Evolutionary conservation across 371 early-diverging fungal species (phyloP).

Genomic region (Apophysomyces variabilis): DNA sequence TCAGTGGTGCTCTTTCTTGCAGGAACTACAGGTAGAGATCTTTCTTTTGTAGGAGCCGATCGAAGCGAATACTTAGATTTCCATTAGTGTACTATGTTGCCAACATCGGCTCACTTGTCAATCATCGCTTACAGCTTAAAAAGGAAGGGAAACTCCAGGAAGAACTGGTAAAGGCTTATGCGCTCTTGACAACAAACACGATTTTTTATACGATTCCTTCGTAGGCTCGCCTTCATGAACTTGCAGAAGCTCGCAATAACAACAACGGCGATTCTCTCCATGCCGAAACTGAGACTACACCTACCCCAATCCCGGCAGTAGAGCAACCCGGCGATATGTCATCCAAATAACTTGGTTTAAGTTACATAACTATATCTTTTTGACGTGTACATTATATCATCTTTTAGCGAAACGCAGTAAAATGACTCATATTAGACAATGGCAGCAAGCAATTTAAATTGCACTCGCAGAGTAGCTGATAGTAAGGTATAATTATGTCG

Average conservation of each 20-base stretch:
- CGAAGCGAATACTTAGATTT: not conserved
- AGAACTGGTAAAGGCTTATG: slow-evolving; percentile 38
- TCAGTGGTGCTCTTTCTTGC: slow-evolving; percentile 52
- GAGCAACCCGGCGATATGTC: slow-evolving; percentile 33
- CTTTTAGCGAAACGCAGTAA: not conserved
- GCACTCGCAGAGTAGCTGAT: too few relatives aligned
- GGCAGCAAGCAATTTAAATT: too few relatives aligned
- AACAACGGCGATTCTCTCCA: slow-evolving; percentile 24
- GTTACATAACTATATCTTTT: not conserved
- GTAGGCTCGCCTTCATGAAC: slow-evolving; percentile 31
- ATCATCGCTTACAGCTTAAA: slow-evolving; percentile 50
- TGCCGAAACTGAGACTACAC: slow-evolving; percentile 49
- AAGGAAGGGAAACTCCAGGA: slow-evolving; percentile 54
- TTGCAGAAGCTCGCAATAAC: slow-evolving; percentile 15
- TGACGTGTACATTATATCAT: slow-evolving; percentile 1
- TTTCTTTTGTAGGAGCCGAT: not conserved
- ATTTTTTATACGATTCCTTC: not conserved
- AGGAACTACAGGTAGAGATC: slow-evolving; percentile 47
- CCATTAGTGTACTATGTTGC: slow-evolving; percentile 80
- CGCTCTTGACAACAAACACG: not conserved
- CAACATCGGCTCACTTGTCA: slow-evolving; percentile 75
- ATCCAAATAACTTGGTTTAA: not conserved
- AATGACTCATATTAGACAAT: slow-evolving; percentile 2
- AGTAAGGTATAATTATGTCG: too few relatives aligned
- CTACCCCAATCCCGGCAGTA: slow-evolving; percentile 41